phyloP scores from a whole-genome alignment of 2,329 filamentous ascomycete genomes.

The Tolypocladium cylindrosporum region DNA sequence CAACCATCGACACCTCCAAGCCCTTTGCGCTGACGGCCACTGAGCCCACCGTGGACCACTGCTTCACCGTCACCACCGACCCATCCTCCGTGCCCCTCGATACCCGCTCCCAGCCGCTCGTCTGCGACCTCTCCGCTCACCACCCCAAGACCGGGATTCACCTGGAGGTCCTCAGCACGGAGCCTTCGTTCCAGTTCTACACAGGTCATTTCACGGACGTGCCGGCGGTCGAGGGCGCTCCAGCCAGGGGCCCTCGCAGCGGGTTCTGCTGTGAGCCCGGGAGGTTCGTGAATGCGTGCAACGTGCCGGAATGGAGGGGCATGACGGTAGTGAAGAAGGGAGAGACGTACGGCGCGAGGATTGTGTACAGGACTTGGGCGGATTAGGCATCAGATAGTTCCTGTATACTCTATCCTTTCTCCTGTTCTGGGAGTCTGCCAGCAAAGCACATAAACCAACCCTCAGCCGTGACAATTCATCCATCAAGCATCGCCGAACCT shows the following conservation, averaged over 20 bases:
- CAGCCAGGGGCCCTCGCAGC: slow-evolving; percentile 55
- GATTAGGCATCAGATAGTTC: slow-evolving; percentile 29
- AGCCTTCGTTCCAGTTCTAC: slow-evolving; percentile 96
- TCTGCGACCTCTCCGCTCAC: slow-evolving; percentile 58
- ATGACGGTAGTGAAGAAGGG: slow-evolving; percentile 80
- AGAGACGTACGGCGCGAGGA: slow-evolving; percentile 68
- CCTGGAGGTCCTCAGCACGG: slow-evolving; percentile 80
- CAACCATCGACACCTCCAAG: slow-evolving; percentile 53
- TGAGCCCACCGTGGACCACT: slow-evolving; percentile 77
- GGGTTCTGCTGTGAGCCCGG: slow-evolving; percentile 92
- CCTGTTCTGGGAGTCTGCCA: not conserved
- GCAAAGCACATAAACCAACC: not conserved
- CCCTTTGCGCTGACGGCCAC: slow-evolving; percentile 62
- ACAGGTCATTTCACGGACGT: slow-evolving; percentile 80
- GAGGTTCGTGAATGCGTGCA: slow-evolving; percentile 81
- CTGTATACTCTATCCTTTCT: not conserved
- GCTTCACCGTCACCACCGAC: slow-evolving; percentile 68
- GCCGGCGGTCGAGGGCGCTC: slow-evolving; percentile 50
- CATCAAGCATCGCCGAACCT: not conserved
- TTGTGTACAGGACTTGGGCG: slow-evolving; percentile 80
- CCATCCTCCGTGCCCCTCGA: slow-evolving; percentile 52
- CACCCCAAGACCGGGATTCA: slow-evolving; percentile 68
- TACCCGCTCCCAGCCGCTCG: slow-evolving; percentile 53
- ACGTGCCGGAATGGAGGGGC: slow-evolving; percentile 67
- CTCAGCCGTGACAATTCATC: not conserved